Conservation (phyloP, 768 basidiomycete genomes). For the Termitomyces sp. region DNA sequence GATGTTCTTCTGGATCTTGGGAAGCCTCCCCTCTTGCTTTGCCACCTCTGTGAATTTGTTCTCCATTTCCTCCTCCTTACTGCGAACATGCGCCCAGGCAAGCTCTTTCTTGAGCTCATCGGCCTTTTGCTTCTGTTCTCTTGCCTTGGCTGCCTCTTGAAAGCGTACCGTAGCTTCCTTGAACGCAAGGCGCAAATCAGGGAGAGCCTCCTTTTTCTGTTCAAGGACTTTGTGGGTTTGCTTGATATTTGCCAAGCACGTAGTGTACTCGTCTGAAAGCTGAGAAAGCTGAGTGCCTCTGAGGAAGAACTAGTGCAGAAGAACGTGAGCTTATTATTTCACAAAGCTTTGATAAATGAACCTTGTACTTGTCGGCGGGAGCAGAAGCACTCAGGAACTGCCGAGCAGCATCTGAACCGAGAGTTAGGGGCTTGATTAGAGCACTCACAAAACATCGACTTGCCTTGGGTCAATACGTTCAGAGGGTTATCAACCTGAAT, state of each 20-base stretch:
- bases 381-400: slow-evolving; percentile 86
- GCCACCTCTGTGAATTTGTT: slow-evolving; percentile 35
- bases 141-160: slow-evolving; percentile 72
- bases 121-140: slow-evolving; percentile 65
- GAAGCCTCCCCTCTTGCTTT: slow-evolving; percentile 31
- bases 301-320: slow-evolving; percentile 75
- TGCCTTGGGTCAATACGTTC: slow-evolving; percentile 90
- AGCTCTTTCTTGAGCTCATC: slow-evolving; percentile 76
- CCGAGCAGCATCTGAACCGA: slow-evolving; percentile 56
- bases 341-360: slow-evolving; percentile 21
- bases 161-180: slow-evolving; percentile 58
- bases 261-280: slow-evolving; percentile 83
- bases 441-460: slow-evolving; percentile 34
- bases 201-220: slow-evolving; percentile 74
- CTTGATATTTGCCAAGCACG: slow-evolving; percentile 69
- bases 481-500: slow-evolving; percentile 97
- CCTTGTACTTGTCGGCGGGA: slow-evolving; percentile 87
- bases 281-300: slow-evolving; percentile 89
- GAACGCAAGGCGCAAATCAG: slow-evolving; percentile 65
- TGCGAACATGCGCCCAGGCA: slow-evolving; percentile 83
- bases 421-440: neutral
- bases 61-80: slow-evolving; percentile 61
- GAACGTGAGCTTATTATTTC: neutral
- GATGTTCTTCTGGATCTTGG: slow-evolving; percentile 36
- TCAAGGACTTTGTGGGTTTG: slow-evolving; percentile 63